Evolutionary conservation across 805 yeast species (phyloP), one percentile per base, ranked within the genome.

Genomic region (Ogataea saltuana): DNA sequence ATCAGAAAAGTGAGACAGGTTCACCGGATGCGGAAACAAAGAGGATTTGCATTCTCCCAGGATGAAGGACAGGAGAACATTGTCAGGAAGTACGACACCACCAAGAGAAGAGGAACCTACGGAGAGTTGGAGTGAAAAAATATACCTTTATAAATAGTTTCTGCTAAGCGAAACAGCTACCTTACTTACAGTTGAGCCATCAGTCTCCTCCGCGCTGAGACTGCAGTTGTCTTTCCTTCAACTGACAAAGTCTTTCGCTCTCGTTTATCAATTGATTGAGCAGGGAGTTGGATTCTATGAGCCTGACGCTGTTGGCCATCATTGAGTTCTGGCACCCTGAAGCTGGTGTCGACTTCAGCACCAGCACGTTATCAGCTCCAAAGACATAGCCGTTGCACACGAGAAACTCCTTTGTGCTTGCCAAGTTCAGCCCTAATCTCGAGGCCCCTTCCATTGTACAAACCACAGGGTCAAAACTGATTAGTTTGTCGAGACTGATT

Each of bases 31-130:
- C 86, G 95, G 63, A 93, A 93, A 60, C 99, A 93, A 68, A 82
- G 98, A 67, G 99, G 99, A 5, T 93, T 88, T 72, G 99, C 99
- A 1, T 93, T 93, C 58, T 89, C 97, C 6, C 98, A 93, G 65
- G 89, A 86, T 35, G 96, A 87, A 61, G 95, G 95, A 27, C 97
- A 90, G 67, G 97, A 89, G 53, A 82, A 83, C 59, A 78, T 93
- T 48, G 84, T 93, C 37, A 78, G 98, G 57, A 88, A 95, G 71
- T 93, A 93, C 58, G 99, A 93, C 64, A 91, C 98, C 3, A 91
- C 97, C 1, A 83, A 85, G 65, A 74, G 79, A 56, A 76, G 51
- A 42, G 68, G 68, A 33, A 44, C 56, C 10, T 63, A 57, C 41
- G 68, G 68, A 22, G 66, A 63, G 49, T 45, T 63, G 28, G 63